Conservation (phyloP, 495 filamentous ascomycete species). For the Aspergillus coremiiformis region DNA sequence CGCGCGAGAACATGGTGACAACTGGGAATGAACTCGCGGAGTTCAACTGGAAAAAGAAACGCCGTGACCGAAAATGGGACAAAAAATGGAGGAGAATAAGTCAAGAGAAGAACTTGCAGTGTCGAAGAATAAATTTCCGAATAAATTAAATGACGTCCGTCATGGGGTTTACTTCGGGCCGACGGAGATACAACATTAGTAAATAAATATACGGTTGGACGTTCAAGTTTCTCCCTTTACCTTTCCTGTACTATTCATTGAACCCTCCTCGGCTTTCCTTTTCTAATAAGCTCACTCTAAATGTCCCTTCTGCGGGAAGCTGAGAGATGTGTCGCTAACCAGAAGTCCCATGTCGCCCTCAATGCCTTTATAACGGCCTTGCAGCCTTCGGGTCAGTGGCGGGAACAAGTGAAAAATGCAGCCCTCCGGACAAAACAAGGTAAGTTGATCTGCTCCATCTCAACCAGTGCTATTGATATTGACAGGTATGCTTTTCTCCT, state of each 20-base stretch:
- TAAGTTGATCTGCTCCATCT: conserved; percentile 9
- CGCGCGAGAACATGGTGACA: conserved; percentile 29
- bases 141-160: conserved; percentile 18
- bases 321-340: conserved; percentile 43
- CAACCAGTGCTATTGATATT: neutral
- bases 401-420: conserved; percentile 32
- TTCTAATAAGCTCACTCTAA: conserved; percentile 6
- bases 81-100: neutral
- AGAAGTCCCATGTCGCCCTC: conserved; percentile 29
- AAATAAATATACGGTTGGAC: too few species aligned
- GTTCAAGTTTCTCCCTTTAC: too few species aligned
- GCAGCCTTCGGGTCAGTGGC: conserved; percentile 25
- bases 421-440: conserved; percentile 34
- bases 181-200: conserved; percentile 9
- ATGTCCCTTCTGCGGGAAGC: conserved; percentile 46
- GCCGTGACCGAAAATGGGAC: neutral
- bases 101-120: conserved; percentile 4
- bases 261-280: neutral
- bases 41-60: neutral
- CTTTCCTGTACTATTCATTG: too few species aligned
- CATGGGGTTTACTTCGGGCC: conserved; percentile 18
- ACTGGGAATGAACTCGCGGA: neutral
- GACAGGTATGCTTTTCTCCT: neutral
- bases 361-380: conserved; percentile 43
- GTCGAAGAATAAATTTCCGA: too few species aligned